Base-by-base conservation (phyloP, 768 basidiomycete species). In the Vararia minispora region DNA sequence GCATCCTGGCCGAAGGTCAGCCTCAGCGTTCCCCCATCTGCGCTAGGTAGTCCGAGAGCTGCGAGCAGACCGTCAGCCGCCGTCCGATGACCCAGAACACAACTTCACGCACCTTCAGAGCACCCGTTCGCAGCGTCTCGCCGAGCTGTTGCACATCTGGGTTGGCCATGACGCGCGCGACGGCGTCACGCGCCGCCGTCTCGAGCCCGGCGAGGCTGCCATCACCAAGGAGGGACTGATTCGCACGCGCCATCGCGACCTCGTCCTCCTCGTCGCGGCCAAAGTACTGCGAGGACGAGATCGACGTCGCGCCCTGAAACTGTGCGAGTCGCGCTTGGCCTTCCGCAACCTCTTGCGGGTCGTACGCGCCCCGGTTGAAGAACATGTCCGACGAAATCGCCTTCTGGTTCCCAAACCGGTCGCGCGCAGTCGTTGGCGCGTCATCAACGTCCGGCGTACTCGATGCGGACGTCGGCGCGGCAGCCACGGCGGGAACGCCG, bases 351-450 rank as follows among this genome's bases (percentile, higher is more conserved):
- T 76, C 68, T 26, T 57, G 52, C 2, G 87, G 75, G 54, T 98
- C 92, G 61, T 95, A 97, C 16, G 77, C 58, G 34, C 84, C 83
- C 28, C 94, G 74, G 17, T 81, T 89, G 56, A 98, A 98, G 66
- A 82, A 97, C 86, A 91, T 90, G 54, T 98, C 95, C 3, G 90
- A 94, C 5, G 92, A 97, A 57, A 99, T 99, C 38, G 75, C 90
- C 56, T 97, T 99, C 57, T 98, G 95, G 42, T 53, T 58, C 2
- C 89, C 87, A 57, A 98, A 99, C 51, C 86, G 88, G 6, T 92
- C 83, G 41, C 91, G 76, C 1, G 95, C 94, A 13, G 73, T 74
- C 4, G 76, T 90, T 0, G 79, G 76, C 20, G 77, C 63, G 37
- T 85, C 76, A 35, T 78, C 80, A 4, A 33, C 56, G 2, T 59